phyloP scores from a whole-genome alignment of 2,329 filamentous ascomycete genomes.

The Talaromyces amestolkiae region DNA sequence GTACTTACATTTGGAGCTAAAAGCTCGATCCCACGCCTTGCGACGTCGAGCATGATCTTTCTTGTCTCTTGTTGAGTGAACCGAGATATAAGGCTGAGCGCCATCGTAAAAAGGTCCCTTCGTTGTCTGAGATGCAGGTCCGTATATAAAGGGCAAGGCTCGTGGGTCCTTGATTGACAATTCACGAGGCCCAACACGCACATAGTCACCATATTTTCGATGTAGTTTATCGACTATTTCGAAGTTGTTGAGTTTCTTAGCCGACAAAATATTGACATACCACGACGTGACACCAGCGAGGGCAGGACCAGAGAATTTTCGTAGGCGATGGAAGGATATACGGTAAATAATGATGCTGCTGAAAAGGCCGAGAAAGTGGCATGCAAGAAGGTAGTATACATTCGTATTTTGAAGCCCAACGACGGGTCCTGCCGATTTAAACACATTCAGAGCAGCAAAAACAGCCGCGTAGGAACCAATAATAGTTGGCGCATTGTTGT shows the following conservation, averaged over 20 bases:
- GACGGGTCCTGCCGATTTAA: neutral
- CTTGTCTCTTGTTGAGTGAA: conserved; percentile 19
- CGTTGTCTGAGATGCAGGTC: conserved; percentile 12
- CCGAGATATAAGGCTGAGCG: conserved; percentile 14
- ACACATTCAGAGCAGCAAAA: neutral
- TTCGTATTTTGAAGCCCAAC: neutral
- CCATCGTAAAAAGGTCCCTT: conserved; percentile 20
- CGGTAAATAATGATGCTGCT: conserved; percentile 30
- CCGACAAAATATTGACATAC: conserved; percentile 21
- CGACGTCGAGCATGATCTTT: conserved; percentile 18
- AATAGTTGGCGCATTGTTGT: conserved; percentile 9
- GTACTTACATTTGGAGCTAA: conserved; percentile 29
- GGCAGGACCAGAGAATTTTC: conserved; percentile 28
- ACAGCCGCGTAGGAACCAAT: neutral
- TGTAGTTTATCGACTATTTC: conserved; percentile 22
- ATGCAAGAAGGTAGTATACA: conserved; percentile 4
- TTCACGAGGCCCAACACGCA: conserved; percentile 19
- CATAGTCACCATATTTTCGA: conserved; percentile 18
- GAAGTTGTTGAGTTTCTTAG: conserved; percentile 27
- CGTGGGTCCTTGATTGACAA: conserved; percentile 18
- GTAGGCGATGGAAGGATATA: conserved; percentile 27
- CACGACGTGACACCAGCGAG: conserved; percentile 25
- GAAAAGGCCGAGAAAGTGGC: conserved; percentile 14
- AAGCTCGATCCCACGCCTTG: conserved; percentile 27
- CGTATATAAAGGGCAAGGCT: conserved; percentile 16